A percentile compares a stretch with the other conserved stretches of the same genome.
phyloP scores from a whole-genome alignment of 805 yeast genomes.

The Saturnispora quitensis region DNA sequence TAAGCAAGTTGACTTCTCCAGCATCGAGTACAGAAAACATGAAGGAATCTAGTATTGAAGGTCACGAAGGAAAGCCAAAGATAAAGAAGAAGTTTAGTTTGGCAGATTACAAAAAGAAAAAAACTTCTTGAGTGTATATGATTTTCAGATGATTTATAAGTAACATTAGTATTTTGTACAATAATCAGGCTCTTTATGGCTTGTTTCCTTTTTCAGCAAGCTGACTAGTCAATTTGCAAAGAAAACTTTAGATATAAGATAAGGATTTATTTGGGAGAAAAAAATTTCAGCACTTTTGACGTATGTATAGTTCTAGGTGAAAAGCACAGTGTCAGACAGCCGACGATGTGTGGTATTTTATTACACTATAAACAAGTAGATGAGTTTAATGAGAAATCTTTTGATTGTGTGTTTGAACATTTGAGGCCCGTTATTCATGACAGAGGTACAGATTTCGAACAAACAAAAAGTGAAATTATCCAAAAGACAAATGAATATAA shows the following conservation, averaged over 20 bases:
- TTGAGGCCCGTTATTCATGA: slow-evolving; percentile 38
- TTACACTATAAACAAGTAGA: slow-evolving; percentile 20
- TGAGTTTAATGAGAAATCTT: background rate
- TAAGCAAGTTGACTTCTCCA: slow-evolving; percentile 1
- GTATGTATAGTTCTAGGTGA: background rate
- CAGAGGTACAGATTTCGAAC: slow-evolving; percentile 58
- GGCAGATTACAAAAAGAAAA: slow-evolving; percentile 60
- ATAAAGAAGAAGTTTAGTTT: slow-evolving; percentile 55
- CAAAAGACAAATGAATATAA: slow-evolving; percentile 21
- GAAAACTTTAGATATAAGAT: background rate
- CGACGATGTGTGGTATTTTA: slow-evolving; percentile 49
- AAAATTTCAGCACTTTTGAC: background rate
- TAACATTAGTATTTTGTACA: background rate
- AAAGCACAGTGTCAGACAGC: background rate
- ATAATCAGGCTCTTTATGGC: background rate
- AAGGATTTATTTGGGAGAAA: background rate
- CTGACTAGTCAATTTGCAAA: background rate
- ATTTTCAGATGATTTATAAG: background rate
- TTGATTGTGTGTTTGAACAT: slow-evolving; percentile 20
- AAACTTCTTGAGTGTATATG: slow-evolving; percentile 9
- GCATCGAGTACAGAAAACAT: background rate
- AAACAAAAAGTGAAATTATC: slow-evolving; percentile 20
- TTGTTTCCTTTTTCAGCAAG: background rate
- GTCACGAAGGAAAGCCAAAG: slow-evolving; percentile 22
- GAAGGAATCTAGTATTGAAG: background rate